Percentiles rank a stretch among this genome's conserved stretches.
These are phyloP conservation scores for Carex kokanica DNA, from an alignment of 176 grass and related monocot genomes.

Conservation along the genomic window DNA sequence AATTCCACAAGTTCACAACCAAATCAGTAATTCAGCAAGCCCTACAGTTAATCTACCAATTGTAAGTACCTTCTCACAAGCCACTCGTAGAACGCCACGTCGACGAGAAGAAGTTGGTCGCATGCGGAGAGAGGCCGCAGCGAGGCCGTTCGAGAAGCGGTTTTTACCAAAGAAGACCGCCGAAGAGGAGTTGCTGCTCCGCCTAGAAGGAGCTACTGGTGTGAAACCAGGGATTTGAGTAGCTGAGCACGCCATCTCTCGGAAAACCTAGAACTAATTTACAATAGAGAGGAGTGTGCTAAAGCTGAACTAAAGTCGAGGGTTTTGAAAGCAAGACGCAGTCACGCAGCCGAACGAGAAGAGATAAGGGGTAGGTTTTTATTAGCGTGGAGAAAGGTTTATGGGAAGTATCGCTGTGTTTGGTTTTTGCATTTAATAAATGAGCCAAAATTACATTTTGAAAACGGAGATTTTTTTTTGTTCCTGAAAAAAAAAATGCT, in stretches of 20 bases:
- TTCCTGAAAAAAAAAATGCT: not conserved
- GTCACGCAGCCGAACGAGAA: not conserved
- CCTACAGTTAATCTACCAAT: not conserved
- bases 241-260: constrained; percentile 25
- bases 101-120: constrained; percentile 29
- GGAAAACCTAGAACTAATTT: not conserved
- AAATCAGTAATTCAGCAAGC: not conserved
- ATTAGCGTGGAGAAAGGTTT: constrained; percentile 20
- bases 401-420: not conserved
- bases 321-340: constrained; percentile 15
- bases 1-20: constrained; percentile 5
- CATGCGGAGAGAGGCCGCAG: constrained; percentile 7
- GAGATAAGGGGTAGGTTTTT: constrained; percentile 37
- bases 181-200: constrained; percentile 23
- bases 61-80: constrained; percentile 62
- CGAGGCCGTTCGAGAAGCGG: constrained; percentile 15
- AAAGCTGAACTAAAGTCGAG: not conserved
- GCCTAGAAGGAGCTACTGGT: constrained; percentile 46
- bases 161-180: constrained; percentile 52
- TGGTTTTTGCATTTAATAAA: constrained; percentile 20
- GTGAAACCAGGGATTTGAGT: constrained; percentile 46
- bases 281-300: not conserved
- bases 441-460: not conserved
- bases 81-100: constrained; percentile 56
- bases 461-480: not conserved